Evolutionary conservation across 106 monocot species (phyloP), one percentile per base, ranked within the genome.

Genomic region (Dendrobium officinale): DNA sequence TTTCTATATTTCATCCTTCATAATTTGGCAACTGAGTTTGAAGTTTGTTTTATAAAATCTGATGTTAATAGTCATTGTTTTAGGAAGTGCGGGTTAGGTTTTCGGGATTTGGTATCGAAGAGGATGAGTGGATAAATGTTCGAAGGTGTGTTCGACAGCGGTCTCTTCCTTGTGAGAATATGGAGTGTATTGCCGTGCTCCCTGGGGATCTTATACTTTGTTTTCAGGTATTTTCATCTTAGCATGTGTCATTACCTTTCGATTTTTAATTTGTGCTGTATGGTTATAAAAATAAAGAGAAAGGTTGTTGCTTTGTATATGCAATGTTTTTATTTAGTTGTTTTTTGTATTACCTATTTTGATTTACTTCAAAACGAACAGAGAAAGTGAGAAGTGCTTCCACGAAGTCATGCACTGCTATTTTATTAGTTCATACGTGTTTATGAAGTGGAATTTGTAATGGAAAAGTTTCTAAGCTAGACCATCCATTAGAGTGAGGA

Each of bases 171-270:
- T 99, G 98, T 54, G 98, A 95, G 84, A 85, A 91, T 81, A 77
- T 85, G 31, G 98, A 99, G 82, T 99, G 98, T 82, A 88, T 91
- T 79, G 93, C 89, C 42, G 87, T 99, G 15, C 92, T 99, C 75
- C 93, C 95, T 80, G 95, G 95, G 79, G 98, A 99, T 24, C 95
- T 99, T 59, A 90, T 99, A 76, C 95, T 99, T 59, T 99, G 98
- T 77, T 99, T 99, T 83, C 98, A 95, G 95, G 95, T 95, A 27
- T 76, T 79, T 16, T 58, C 40, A 17, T 81, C 31, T 55, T 78
- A n/a, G 61, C 61, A 9, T 22, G 22, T n/a, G 22, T n/a, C 61
- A 29, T 31, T 70, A 70, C 1, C 20, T 70, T 31, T 70, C 16
- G 6, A 31, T 4, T 33, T 37, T 31, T 29, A 70, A 70, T 70